These are phyloP conservation scores for Ensete ventricosum DNA, from an alignment of 176 grass and related monocot species.

Conservation along the genomic window DNA sequence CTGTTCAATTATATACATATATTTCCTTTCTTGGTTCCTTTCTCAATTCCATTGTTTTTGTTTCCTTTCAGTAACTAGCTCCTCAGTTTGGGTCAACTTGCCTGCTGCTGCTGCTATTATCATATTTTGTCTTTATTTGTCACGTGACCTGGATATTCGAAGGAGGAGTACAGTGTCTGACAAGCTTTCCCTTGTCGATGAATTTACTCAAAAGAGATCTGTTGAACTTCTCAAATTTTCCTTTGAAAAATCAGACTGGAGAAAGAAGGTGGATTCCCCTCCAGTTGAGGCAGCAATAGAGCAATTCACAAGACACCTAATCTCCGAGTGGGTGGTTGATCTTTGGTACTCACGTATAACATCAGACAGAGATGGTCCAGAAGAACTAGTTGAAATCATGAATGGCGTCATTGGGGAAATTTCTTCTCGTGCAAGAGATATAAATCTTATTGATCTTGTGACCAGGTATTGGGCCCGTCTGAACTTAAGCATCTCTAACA, in stretches of 20 bases:
- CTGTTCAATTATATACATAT: neutral
- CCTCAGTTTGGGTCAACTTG: slow-evolving; percentile 91
- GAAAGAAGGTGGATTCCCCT: slow-evolving; percentile 77
- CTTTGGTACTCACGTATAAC: slow-evolving; percentile 95
- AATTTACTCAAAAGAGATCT: slow-evolving; percentile 33
- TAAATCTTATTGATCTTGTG: slow-evolving; percentile 81
- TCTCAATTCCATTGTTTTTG: neutral
- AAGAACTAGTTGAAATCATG: slow-evolving; percentile 56
- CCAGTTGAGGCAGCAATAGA: slow-evolving; percentile 81
- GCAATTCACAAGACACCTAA: slow-evolving; percentile 73
- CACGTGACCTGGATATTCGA: slow-evolving; percentile 71
- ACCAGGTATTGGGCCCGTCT: slow-evolving; percentile 49
- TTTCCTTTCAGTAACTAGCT: slow-evolving; percentile 72
- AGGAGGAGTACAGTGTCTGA: slow-evolving; percentile 34
- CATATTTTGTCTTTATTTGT: slow-evolving; percentile 61
- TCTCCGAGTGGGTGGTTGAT: slow-evolving; percentile 88
- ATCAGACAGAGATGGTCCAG: slow-evolving; percentile 77
- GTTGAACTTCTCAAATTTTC: slow-evolving; percentile 35
- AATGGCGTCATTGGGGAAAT: slow-evolving; percentile 72
- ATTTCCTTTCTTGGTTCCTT: neutral
- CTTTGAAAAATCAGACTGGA: slow-evolving; percentile 45
- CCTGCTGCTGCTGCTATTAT: slow-evolving; percentile 66
- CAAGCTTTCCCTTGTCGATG: slow-evolving; percentile 8
- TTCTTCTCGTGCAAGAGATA: slow-evolving; percentile 58
- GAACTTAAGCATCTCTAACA: slow-evolving; percentile 3